Base-by-base conservation (phyloP, 2,329 filamentous ascomycete genomes). In the Ophiocordyceps camponoti-saundersi region DNA sequence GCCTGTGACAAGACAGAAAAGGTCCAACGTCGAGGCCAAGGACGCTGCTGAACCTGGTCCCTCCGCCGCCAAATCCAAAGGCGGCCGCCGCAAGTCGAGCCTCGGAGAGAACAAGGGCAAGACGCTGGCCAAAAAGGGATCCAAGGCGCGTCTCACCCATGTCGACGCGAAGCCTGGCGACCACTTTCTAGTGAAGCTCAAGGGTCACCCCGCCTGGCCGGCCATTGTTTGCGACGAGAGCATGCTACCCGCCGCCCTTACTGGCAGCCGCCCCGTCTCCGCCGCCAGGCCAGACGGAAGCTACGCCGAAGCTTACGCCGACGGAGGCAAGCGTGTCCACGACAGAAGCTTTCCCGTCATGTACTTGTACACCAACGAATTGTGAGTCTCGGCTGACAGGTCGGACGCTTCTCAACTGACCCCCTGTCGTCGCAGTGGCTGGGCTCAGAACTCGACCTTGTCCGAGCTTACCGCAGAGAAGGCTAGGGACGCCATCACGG, bases 341-440 rank as follows among this genome's bases (percentile, higher is more conserved):
- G 88, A 95, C 64, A 78, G 90, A 52, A 88, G 84, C 29, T 96
- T 88, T 61, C 86, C 90, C 6, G 80, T 96, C 59, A 95, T 96
- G 90, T 96, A 95, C 62, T 69, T 96, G 45, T 73, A 79, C 52
- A 95, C 89, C 36, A 95, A 96, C 58, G 90, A 96, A 72, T 96
- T 98, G 92, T 98, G 69, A 78, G 90, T 79, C 16, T 8, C n/a
- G 6, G 4, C 8, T 11, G 30, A 6, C 7, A 15, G 20, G 15
- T 10, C 12, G 7, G 18, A 21, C 21, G 21, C 20, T 20, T 16
- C 20, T 21, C n/a, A 18, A 51, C 53, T 47, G 47, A 53, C 42
- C 30, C 44, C 43, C 32, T 48, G 18, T 42, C 21, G 18, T 16
- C 49, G 48, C 55, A 98, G 92, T 66, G 85, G 85, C 36, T 98